These are phyloP conservation scores for Thraustotheca clavata DNA, from an alignment of 352 stramenopile species.

Conservation along the genomic window DNA sequence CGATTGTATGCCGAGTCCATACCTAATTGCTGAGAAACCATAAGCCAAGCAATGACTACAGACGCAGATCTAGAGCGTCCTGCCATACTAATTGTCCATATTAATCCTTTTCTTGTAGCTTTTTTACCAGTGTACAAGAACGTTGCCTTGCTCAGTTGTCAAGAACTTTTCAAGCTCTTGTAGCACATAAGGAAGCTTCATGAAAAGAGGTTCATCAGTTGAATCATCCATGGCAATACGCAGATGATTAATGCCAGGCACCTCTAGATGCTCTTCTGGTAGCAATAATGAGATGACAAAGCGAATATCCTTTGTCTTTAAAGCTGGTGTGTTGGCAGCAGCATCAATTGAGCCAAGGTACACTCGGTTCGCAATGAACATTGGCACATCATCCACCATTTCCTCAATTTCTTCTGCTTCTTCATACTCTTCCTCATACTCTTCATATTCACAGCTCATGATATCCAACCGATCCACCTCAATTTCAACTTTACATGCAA, in stretches of 20 bases:
- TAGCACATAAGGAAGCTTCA: constrained; percentile 36
- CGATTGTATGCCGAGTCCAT: constrained; percentile 32
- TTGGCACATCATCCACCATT: constrained; percentile 44
- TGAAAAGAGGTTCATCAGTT: constrained; percentile 39
- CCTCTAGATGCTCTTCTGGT: neutral
- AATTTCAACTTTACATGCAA: constrained; percentile 6
- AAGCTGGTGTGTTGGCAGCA: constrained; percentile 33
- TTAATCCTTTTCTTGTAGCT: too few species aligned
- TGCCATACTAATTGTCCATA: constrained; percentile 52
- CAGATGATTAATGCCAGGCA: constrained; percentile 22
- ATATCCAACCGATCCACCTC: too few species aligned
- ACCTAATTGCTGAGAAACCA: constrained; percentile 25
- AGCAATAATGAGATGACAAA: constrained; percentile 37
- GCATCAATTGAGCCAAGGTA: constrained; percentile 67
- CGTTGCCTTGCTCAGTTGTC: constrained; percentile 35
- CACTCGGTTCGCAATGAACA: constrained; percentile 35
- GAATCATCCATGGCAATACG: constrained; percentile 45
- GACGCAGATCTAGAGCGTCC: constrained; percentile 53
- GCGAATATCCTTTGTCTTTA: constrained; percentile 33
- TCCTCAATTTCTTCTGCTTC: constrained; percentile 51
- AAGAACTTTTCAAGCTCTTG: constrained; percentile 28
- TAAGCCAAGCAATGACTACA: constrained; percentile 44
- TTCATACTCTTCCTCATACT: constrained; percentile 30
- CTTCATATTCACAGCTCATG: neutral
- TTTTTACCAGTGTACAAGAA: constrained; percentile 62